Percentiles rank a stretch among this genome's conserved stretches.
Evolutionary conservation across 83 land plant species (phyloP).

Genomic region (Larix sibirica): DNA sequence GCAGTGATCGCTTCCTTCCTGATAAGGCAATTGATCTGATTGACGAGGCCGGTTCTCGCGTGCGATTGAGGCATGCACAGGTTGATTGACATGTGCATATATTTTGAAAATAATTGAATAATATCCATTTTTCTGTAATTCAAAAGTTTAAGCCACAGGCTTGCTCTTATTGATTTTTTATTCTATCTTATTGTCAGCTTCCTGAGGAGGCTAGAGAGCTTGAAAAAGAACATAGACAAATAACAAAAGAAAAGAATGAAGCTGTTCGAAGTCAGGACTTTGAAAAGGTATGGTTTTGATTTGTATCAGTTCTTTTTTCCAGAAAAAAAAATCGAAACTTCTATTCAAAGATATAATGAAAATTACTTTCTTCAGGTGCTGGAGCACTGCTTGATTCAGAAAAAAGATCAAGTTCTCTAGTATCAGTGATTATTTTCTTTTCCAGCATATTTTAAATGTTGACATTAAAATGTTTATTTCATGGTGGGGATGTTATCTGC

Average conservation of each 20-base stretch:
- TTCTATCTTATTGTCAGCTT: constrained; percentile 18
- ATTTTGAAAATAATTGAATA: background rate
- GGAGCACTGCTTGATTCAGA: too few relatives aligned
- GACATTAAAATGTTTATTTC: too few relatives aligned
- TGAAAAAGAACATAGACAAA: constrained; percentile 46
- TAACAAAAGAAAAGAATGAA: constrained; percentile 49
- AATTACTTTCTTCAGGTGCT: too few relatives aligned
- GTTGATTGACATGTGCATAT: constrained; percentile 51
- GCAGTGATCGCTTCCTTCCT: constrained; percentile 91
- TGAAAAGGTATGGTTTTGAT: constrained; percentile 36
- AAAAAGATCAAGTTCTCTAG: too few relatives aligned
- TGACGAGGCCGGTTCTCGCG: constrained; percentile 96
- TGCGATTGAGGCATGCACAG: constrained; percentile 87
- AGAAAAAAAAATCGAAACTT: too few relatives aligned
- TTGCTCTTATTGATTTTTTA: background rate
- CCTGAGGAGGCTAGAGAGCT: constrained; percentile 51
- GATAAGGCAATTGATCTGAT: constrained; percentile 95
- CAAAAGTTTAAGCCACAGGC: background rate
- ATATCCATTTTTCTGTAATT: background rate
- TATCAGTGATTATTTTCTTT: too few relatives aligned
- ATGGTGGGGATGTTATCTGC: too few relatives aligned
- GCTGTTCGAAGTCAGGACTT: constrained; percentile 52
- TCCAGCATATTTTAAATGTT: too few relatives aligned
- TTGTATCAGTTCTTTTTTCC: background rate
- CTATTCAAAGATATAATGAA: too few relatives aligned